Base-by-base conservation (phyloP, 139 green algal genomes). In the Picochlorum sp. region DNA sequence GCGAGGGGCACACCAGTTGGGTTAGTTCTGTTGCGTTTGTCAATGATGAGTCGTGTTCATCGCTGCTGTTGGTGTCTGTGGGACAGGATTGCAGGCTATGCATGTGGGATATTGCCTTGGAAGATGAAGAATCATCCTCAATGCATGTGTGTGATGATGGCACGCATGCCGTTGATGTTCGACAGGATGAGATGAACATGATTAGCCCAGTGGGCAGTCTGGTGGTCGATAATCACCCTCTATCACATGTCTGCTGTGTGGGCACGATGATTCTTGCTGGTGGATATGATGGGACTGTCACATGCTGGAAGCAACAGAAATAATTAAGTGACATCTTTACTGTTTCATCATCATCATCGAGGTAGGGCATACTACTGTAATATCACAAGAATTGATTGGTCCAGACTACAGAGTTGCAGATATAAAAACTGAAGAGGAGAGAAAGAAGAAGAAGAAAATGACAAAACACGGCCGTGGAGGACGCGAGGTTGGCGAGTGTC, bases 1-100 rank as follows among this genome's bases (percentile, higher is more conserved):
- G 85, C 26, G 74, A 92, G 66, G 90, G 88, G 6, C 89, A 96
- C 72, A 61, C n/a, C 49, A 89, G 78, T 32, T 96, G 82, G 83
- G 80, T 96, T 16, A 84, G 67, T 52, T 45, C 71, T 6, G 68
- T 95, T 23, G 75, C 76, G 1, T 95, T 92, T 57, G 87, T 95
- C 74, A 64, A 81, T 6, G 87, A 75, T 70, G 34, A 34, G 45
- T n/a, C 23, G 5, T 15, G 45, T 5, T 9, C 47, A 24, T 21
- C 47, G 4, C 16, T 26, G n/a, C 78, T 85, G 13, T 64, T 96
- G 10, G 87, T 68, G 16, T 86, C 75, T 1, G 83, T 86, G 20
- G 89, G 83, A 1, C 88, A 95, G 72, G 90, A 96, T 76, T 81
- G 79, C 30, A 70, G 77, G 47, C 61, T 95, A 63, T 78, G 83